Evolutionary conservation across 164 flowering plant genomes (phyloP).

Genomic region (Kingdonia uniflora): DNA sequence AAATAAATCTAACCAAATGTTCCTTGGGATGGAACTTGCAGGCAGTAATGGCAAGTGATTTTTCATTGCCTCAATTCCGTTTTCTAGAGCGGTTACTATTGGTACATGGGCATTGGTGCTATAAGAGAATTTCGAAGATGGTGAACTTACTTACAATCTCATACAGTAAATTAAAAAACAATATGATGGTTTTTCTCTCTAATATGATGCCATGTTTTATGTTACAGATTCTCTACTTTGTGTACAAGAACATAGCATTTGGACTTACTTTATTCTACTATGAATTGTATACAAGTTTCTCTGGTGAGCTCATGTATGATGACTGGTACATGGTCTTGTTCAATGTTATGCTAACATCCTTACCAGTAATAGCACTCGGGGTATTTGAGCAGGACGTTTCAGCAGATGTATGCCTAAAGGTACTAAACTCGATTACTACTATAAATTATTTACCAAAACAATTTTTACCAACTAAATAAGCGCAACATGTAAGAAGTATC

Average conservation of each 20-base stretch:
- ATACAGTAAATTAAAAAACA: neutral
- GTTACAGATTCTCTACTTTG: constrained; percentile 44
- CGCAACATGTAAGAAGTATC: no score
- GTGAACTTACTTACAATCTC: constrained; percentile 17
- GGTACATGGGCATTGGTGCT: constrained; percentile 75
- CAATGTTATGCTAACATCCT: constrained; percentile 48
- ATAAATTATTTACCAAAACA: no score
- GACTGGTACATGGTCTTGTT: constrained; percentile 56
- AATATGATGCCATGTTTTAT: neutral
- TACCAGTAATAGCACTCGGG: constrained; percentile 56
- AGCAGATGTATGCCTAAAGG: constrained; percentile 51
- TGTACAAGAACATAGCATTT: constrained; percentile 53
- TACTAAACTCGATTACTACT: constrained; percentile 8
- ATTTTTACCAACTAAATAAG: no score
- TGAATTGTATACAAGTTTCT: constrained; percentile 35
- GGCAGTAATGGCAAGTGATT: constrained; percentile 75
- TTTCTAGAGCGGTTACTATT: constrained; percentile 45
- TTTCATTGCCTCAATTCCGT: constrained; percentile 47
- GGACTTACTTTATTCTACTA: constrained; percentile 61
- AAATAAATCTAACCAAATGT: neutral
- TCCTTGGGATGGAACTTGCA: constrained; percentile 13
- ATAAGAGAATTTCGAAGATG: constrained; percentile 55
- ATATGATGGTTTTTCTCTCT: neutral
- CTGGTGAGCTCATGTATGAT: constrained; percentile 39
- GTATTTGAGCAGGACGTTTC: constrained; percentile 65